Base-by-base conservation (phyloP, 2,329 filamentous ascomycete species). In the Rutstroemia sp. region DNA sequence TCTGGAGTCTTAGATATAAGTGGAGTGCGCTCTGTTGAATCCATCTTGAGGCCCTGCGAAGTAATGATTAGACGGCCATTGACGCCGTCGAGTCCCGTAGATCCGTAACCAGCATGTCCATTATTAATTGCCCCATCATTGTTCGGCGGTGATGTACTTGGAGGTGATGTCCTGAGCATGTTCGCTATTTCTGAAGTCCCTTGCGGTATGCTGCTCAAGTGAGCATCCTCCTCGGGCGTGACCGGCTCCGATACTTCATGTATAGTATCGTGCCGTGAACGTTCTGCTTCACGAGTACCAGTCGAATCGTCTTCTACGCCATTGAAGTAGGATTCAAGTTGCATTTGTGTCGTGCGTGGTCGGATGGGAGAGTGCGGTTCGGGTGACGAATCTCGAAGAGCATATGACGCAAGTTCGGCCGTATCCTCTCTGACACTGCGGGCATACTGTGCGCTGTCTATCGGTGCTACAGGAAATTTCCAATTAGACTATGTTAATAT, bases 401-500 rank as follows among this genome's bases (percentile, higher is more conserved):
- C 85, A 69, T 92, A 90, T 17, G 83, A 89, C 45, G 91, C 91
- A 56, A 96, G 78, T 72, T 95, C 89, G 51, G 90, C 89, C 2
- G 91, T 95, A 68, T 94, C 87, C 72, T 94, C 86, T 61, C 91
- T 86, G 42, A 96, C 87, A 62, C 84, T 88, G 58, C 85, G 83
- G 36, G 89, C 87, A 70, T 89, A 88, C 64, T 89, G 82, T 17
- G 83, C 80, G 64, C 82, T 87, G 68, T 92, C 88, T 72, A 81
- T 68, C 17, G 78, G 77, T 40, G 73, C 78, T 81, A 61, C 44
- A 34, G 9, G 12, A 34, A 34, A 4, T 19, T 25, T 17, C 17
- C 40, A 44, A 52, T 30, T 14, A 40, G n/a, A 38, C 30, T 42
- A 36, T 23, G 27, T 21, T 54, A 12, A 23, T n/a, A n/a, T 12